Conservation (phyloP, 2,329 filamentous ascomycete species). For the Zasmidium cellare region DNA sequence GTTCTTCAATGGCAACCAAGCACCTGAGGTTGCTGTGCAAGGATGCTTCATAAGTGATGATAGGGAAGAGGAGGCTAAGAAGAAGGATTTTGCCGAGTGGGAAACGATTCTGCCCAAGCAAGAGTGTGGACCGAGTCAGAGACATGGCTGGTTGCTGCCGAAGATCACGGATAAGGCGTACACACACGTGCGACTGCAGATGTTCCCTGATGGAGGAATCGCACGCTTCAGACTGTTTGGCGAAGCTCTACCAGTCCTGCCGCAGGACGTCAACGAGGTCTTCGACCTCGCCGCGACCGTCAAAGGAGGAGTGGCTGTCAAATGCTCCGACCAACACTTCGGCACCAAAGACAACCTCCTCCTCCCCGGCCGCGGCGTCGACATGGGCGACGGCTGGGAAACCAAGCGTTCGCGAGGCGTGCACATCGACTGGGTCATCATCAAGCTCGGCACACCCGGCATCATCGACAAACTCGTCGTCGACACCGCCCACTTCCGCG, state of each 20-base stretch:
- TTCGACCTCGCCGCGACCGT: slow-evolving; percentile 77
- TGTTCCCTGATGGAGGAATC: slow-evolving; percentile 85
- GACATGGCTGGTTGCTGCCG: slow-evolving; percentile 71
- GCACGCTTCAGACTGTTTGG: slow-evolving; percentile 78
- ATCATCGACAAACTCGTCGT: slow-evolving; percentile 67
- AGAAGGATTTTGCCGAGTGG: slow-evolving; percentile 54
- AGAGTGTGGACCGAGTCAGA: slow-evolving; percentile 71
- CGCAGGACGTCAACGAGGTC: slow-evolving; percentile 62
- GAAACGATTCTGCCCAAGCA: slow-evolving; percentile 68
- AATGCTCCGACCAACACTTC: slow-evolving; percentile 82
- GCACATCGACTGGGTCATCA: slow-evolving; percentile 80
- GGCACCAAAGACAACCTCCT: slow-evolving; percentile 78
- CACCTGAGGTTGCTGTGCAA: slow-evolving; percentile 75
- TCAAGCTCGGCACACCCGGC: slow-evolving; percentile 68
- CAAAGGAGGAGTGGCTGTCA: slow-evolving; percentile 73
- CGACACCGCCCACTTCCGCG: slow-evolving; percentile 80
- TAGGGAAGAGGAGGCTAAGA: slow-evolving; percentile 61
- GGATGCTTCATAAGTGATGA: slow-evolving; percentile 68
- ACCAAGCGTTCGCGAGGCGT: slow-evolving; percentile 71
- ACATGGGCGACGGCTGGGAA: slow-evolving; percentile 91
- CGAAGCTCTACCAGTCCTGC: slow-evolving; percentile 73
- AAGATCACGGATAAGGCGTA: slow-evolving; percentile 62
- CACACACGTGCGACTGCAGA: slow-evolving; percentile 77
- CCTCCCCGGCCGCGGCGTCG: slow-evolving; percentile 73
- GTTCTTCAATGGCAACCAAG: slow-evolving; percentile 81